Evolutionary conservation across 495 filamentous ascomycete species (phyloP), one percentile per base, ranked within the genome.

Genomic region (Peziza echinospora): DNA sequence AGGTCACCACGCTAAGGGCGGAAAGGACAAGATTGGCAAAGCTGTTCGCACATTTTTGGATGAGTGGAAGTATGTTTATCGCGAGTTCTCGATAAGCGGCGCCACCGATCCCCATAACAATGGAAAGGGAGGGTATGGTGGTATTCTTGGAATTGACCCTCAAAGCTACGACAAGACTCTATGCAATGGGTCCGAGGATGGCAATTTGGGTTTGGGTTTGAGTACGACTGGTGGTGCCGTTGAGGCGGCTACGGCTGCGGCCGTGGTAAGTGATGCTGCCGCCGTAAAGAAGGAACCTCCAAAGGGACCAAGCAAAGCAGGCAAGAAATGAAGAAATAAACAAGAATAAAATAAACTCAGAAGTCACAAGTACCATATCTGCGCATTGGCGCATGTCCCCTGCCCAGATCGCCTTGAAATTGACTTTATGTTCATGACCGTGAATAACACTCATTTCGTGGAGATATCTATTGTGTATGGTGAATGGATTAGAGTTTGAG

Each of bases 11-110:
- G 92, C 84, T 53, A 96, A 96, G 67, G 89, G 92, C 57, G 89
- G 89, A 52, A 96, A 94, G 62, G 91, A 99, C 60, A 99, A 99
- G 63, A 80, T 99, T 24, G 87, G 87, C 50, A 94, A 93, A 65
- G 83, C 85, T 6, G 74, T 99, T 51, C 77, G 87, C 45, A 71
- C 67, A 39, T 99, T 91, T 65, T 67, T 99, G 22, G 87, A 87
- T 54, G 87, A 96, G 55, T 93, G 85, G 85, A 77, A 80, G 49
- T 96, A 93, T 53, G 78, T 85, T 0, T 99, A 84, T 62, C 79
- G 86, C 28, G 91, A 99, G 63, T 99, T 99, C 62, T 85, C 80
- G 41, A 87, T 93, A 6, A 82, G 84, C 2, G 91, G 91, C 2
- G 30, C 30, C 19, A 37, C 30, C 30, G 30, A 37, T 13, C 30